Percentiles rank a stretch among this genome's conserved stretches.
phyloP scores from a whole-genome alignment of 768 basidiomycete species.

The Tylopilus sp. region DNA sequence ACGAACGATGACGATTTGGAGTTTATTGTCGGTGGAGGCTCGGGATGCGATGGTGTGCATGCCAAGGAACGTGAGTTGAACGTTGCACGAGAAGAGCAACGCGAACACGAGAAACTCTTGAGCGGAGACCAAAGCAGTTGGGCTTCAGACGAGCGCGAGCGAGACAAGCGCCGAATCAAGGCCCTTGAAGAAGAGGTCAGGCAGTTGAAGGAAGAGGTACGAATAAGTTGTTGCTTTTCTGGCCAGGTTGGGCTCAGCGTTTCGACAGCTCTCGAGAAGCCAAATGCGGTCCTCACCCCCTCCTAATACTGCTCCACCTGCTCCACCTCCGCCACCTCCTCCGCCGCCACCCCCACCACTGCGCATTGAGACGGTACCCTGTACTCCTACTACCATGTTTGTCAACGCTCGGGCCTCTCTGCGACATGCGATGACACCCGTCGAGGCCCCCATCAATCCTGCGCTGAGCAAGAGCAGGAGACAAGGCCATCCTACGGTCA shows the following conservation, averaged over 20 bases:
- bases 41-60: slow-evolving; percentile 45
- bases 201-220: slow-evolving; percentile 55
- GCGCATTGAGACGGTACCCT: slow-evolving; percentile 30
- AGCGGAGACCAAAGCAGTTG: slow-evolving; percentile 34
- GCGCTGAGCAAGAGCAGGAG: slow-evolving; percentile 35
- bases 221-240: background rate
- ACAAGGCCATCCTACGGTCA: slow-evolving; percentile 62
- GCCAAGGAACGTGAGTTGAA: slow-evolving; percentile 64
- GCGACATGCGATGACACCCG: slow-evolving; percentile 48
- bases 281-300: slow-evolving; percentile 18
- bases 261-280: slow-evolving; percentile 44
- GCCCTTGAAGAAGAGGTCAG: slow-evolving; percentile 65
- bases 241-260: background rate
- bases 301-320: slow-evolving; percentile 31
- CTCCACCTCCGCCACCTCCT: slow-evolving; percentile 37
- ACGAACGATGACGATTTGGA: slow-evolving; percentile 25
- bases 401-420: slow-evolving; percentile 62
- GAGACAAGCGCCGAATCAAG: slow-evolving; percentile 61
- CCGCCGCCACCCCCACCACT: slow-evolving; percentile 30
- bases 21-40: slow-evolving; percentile 36
- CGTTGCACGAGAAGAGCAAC: slow-evolving; percentile 51
- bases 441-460: slow-evolving; percentile 63
- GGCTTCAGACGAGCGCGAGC: slow-evolving; percentile 40
- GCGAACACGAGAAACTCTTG: slow-evolving; percentile 39
- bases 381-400: slow-evolving; percentile 40